Percentiles rank a stretch among this genome's conserved stretches.
Evolutionary conservation across 352 stramenopile species (phyloP).

Genomic region (Globisporangium nagaii): DNA sequence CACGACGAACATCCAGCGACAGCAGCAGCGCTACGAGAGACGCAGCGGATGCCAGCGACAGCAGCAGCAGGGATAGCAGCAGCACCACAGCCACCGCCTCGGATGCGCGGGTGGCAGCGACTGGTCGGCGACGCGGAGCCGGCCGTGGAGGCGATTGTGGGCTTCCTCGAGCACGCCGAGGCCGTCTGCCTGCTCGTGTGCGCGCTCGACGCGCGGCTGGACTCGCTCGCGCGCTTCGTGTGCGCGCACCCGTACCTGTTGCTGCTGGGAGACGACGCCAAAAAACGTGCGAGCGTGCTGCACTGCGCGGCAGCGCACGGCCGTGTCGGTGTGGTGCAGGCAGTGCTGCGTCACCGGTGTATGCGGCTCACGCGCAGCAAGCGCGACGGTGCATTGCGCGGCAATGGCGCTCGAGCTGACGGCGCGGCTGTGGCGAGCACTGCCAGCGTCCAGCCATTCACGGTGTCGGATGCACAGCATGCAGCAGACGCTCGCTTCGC

Average conservation of each 20-base stretch:
- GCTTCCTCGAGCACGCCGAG: constrained; percentile 21
- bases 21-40: no score
- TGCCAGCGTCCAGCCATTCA: constrained; percentile 7
- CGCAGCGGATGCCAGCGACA: no score
- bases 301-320: constrained; percentile 31
- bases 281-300: constrained; percentile 23
- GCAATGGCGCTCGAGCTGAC: background rate
- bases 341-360: constrained; percentile 24
- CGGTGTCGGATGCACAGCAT: no score
- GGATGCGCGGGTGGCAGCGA: background rate
- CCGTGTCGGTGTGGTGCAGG: constrained; percentile 20
- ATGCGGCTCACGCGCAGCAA: constrained; percentile 1
- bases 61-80: no score
- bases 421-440: no score
- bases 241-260: constrained; percentile 24
- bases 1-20: no score
- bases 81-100: no score
- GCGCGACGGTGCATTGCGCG: no score
- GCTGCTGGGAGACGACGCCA: constrained; percentile 19
- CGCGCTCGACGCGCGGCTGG: constrained; percentile 21
- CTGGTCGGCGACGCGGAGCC: background rate
- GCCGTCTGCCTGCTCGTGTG: constrained; percentile 26
- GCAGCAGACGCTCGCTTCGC: no score
- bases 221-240: constrained; percentile 20
- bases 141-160: constrained; percentile 3